phyloP scores from a whole-genome alignment of 2,329 filamentous ascomycete genomes.

The Pseudocercospora crystallina region DNA sequence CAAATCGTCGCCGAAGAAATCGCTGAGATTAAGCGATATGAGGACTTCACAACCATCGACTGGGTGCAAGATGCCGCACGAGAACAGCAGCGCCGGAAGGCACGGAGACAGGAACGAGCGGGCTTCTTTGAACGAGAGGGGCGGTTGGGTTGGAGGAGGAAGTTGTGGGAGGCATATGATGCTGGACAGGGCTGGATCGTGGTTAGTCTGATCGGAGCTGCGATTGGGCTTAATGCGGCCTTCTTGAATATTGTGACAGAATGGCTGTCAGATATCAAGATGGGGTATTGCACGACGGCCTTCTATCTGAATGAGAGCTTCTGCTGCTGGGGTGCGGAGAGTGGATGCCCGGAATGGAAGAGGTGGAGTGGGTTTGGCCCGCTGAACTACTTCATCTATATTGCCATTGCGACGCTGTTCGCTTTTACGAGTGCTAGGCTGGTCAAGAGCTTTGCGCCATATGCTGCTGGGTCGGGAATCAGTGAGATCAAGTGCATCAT shows the following conservation, averaged over 20 bases:
- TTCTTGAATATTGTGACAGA: slow-evolving; percentile 94
- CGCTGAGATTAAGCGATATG: slow-evolving; percentile 95
- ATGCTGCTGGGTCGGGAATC: slow-evolving; percentile 93
- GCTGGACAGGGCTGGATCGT: slow-evolving; percentile 98
- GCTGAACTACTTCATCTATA: slow-evolving; percentile 84
- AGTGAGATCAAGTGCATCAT: slow-evolving; percentile 99
- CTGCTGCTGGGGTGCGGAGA: slow-evolving; percentile 95
- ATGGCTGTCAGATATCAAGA: slow-evolving; percentile 93
- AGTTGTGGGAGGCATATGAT: slow-evolving; percentile 83
- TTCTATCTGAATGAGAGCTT: slow-evolving; percentile 98
- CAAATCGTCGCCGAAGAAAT: slow-evolving; percentile 89
- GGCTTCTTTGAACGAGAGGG: slow-evolving; percentile 69
- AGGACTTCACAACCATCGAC: slow-evolving; percentile 97
- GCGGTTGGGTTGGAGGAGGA: slow-evolving; percentile 75
- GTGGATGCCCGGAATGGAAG: slow-evolving; percentile 85
- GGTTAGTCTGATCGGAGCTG: slow-evolving; percentile 86
- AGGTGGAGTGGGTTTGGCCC: slow-evolving; percentile 77
- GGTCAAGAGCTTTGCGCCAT: slow-evolving; percentile 89
- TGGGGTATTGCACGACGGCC: slow-evolving; percentile 90
- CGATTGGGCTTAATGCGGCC: slow-evolving; percentile 89
- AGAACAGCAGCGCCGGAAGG: slow-evolving; percentile 79
- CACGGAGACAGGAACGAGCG: slow-evolving; percentile 69
- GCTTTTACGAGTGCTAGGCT: slow-evolving; percentile 78
- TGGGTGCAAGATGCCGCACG: slow-evolving; percentile 97
- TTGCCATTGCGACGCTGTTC: slow-evolving; percentile 74